Evolutionary conservation across 192 early-diverging fungal genomes (phyloP).

Genomic region (Chytriomyces sp.): DNA sequence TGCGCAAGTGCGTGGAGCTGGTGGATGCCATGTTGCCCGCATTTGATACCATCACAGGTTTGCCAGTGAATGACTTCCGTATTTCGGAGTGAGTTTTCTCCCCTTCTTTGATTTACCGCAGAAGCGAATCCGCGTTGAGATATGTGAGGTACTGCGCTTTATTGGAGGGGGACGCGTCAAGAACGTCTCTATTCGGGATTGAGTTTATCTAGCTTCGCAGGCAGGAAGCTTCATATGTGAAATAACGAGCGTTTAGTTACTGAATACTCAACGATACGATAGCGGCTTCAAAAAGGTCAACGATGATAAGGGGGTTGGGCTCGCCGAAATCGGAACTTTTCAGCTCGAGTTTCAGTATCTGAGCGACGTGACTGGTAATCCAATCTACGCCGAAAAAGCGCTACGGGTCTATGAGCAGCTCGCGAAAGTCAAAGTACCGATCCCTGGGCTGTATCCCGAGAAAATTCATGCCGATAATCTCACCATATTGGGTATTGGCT

Average conservation of each 20-base stretch:
- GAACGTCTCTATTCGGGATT: too few species aligned
- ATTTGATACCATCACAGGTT: slow-evolving; percentile 78
- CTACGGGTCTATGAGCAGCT: slow-evolving; percentile 9
- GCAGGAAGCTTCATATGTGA: too few species aligned
- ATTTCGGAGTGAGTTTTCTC: slow-evolving; percentile 41
- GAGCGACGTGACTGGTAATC: slow-evolving; percentile 78
- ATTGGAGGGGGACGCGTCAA: too few species aligned
- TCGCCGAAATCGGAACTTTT: slow-evolving; percentile 52
- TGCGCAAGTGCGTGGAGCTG: slow-evolving; percentile 77
- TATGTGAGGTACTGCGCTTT: too few species aligned
- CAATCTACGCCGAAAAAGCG: slow-evolving; percentile 48
- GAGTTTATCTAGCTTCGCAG: too few species aligned
- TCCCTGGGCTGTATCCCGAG: slow-evolving; percentile 12
- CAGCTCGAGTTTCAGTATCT: too few species aligned
- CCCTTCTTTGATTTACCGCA: background rate
- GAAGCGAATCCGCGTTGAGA: too few species aligned
- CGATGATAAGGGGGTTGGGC: too few species aligned
- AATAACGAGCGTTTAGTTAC: too few species aligned
- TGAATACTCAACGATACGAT: too few species aligned
- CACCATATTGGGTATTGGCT: background rate
- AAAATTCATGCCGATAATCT: background rate
- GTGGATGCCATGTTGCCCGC: slow-evolving; percentile 80
- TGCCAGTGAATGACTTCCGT: slow-evolving; percentile 74
- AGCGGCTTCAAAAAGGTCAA: too few species aligned
- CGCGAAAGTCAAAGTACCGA: background rate